These are phyloP conservation scores for Phytopythium kandeliae DNA, from an alignment of 352 stramenopile genomes.

Conservation along the genomic window DNA sequence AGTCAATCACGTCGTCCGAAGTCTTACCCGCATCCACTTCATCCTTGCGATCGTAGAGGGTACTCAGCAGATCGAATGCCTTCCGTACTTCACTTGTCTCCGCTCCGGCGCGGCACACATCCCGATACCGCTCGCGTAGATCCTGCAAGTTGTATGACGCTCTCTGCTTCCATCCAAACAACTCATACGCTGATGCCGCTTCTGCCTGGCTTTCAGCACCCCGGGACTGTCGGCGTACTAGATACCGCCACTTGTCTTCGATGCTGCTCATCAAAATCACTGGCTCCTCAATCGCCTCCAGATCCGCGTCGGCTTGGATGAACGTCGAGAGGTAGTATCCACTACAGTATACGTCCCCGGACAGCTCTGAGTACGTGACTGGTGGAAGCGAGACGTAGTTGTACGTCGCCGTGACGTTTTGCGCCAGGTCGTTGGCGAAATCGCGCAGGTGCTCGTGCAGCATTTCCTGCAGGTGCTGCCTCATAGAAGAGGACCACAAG, in stretches of 20 bases:
- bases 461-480: slow-evolving; percentile 64
- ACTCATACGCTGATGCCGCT: slow-evolving; percentile 45
- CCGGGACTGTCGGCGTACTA: slow-evolving; percentile 40
- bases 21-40: slow-evolving; percentile 43
- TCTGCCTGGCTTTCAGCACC: slow-evolving; percentile 36
- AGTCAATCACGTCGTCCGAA: slow-evolving; percentile 64
- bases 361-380: slow-evolving; percentile 65
- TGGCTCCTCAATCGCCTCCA: slow-evolving; percentile 68
- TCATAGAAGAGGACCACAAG: slow-evolving; percentile 67
- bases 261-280: slow-evolving; percentile 73
- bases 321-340: slow-evolving; percentile 72
- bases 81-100: slow-evolving; percentile 43
- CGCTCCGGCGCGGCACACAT: slow-evolving; percentile 44
- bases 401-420: slow-evolving; percentile 50
- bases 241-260: slow-evolving; percentile 68
- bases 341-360: slow-evolving; percentile 68
- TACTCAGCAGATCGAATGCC: slow-evolving; percentile 57
- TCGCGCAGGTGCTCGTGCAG: slow-evolving; percentile 66
- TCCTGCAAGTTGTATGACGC: slow-evolving; percentile 36
- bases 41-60: slow-evolving; percentile 42
- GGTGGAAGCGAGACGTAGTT: slow-evolving; percentile 59
- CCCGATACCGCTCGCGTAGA: slow-evolving; percentile 54
- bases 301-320: slow-evolving; percentile 37
- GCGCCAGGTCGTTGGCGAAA: slow-evolving; percentile 52
- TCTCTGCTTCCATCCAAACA: slow-evolving; percentile 62